Evolutionary conservation across 305 asterid species (phyloP).

Genomic region (Ilex paraguariensis): DNA sequence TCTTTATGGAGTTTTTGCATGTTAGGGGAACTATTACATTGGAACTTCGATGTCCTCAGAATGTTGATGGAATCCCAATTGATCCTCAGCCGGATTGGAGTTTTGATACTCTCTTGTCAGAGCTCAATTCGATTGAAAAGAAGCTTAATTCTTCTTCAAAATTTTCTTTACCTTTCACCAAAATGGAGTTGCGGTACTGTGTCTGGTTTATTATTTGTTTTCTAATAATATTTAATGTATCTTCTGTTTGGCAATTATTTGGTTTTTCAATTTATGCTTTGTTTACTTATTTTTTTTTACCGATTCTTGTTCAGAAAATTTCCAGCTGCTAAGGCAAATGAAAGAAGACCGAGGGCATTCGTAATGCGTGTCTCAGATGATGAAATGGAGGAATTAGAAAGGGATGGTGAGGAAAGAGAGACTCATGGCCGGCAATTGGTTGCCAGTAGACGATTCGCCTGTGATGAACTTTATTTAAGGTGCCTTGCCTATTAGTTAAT

Average conservation of each 20-base stretch:
- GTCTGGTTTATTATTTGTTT: neutral
- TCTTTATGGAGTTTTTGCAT: too few species aligned
- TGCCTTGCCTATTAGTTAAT: conserved; percentile 11
- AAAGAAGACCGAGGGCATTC: conserved; percentile 35
- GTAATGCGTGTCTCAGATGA: conserved; percentile 50
- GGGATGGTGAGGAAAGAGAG: conserved; percentile 38
- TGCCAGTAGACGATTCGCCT: conserved; percentile 49
- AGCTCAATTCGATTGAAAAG: conserved; percentile 54
- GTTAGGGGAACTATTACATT: conserved; percentile 8
- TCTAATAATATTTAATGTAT: neutral
- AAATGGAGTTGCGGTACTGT: conserved; percentile 42
- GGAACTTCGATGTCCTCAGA: conserved; percentile 42
- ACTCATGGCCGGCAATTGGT: conserved; percentile 19
- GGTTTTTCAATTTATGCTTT: neutral
- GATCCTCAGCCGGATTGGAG: conserved; percentile 94
- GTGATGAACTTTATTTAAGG: conserved; percentile 60
- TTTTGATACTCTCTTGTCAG: conserved; percentile 47
- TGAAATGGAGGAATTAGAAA: conserved; percentile 30
- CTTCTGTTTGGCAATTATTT: neutral
- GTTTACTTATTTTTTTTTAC: conserved; percentile 11
- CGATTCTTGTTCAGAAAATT: conserved; percentile 31
- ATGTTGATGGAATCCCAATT: conserved; percentile 49
- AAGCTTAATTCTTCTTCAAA: conserved; percentile 30
- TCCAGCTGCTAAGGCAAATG: conserved; percentile 29
- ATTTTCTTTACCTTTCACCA: conserved; percentile 37